Base-by-base conservation (phyloP, 2,329 filamentous ascomycete species). In the Apiospora rasikravindrae region DNA sequence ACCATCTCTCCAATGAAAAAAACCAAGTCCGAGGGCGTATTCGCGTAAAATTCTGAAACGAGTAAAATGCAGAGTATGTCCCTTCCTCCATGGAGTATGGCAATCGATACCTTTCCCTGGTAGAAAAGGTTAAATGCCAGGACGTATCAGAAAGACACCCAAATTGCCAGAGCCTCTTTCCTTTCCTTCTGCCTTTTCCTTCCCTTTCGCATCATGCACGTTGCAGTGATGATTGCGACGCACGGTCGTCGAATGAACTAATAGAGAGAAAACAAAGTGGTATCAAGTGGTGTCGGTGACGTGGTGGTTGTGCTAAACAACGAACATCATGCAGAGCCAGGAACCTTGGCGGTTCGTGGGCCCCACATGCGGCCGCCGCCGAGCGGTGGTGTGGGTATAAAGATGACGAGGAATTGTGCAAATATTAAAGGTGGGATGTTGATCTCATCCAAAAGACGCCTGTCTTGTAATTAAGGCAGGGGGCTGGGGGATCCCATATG, bases 371-470 rank as follows among this genome's bases (percentile, higher is more conserved):
- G 19, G 57, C 57, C 19, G 33, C 33, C 57, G 33, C 57, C 57
- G 57, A 64, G 57, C 57, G 22, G 57, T 64, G 57, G 53, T n/a
- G 57, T 64, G 33, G 57, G 57, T 64, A 64, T 64, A 64, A 64
- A 57, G 37, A 24, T 64, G 57, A 64, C 57, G 57, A 64, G 22
- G 53, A 61, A 22, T 64, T 64, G 57, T 40, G 57, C 22, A 64
- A 64, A 33, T 61, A 64, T 64, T 64, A 64, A 37, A n/a, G 22
- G 24, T 40, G 40, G 57, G n/a, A 19, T 64, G 33, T 64, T 64
- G 57, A 64, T 64, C 57, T 64, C 22, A 8, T 64, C 57, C 33
- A 33, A 40, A 64, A 40, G 57, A 64, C 57, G 57, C 57, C 29
- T 40, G 57, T 64, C 57, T 64, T 40, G 33, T n/a, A 24, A 64